These are phyloP conservation scores for Ogataea trehalophila DNA, from an alignment of 805 yeast genomes.

Conservation along the genomic window DNA sequence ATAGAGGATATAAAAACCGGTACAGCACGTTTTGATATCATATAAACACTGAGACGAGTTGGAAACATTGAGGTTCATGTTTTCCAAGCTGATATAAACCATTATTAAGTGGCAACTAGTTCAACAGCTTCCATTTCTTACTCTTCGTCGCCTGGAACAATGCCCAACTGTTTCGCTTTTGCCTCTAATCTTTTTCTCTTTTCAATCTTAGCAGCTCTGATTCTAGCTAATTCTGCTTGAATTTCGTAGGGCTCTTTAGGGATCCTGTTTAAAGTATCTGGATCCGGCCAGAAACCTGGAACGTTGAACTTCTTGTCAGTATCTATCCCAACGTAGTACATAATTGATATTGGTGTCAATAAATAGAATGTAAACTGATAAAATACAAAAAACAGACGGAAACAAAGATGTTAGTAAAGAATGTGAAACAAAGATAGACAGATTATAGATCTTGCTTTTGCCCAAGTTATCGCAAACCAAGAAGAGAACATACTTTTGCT, in stretches of 20 bases:
- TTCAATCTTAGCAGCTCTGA: constrained; percentile 69
- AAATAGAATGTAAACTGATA: constrained; percentile 73
- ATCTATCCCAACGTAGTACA: constrained; percentile 90
- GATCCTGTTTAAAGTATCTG: constrained; percentile 80
- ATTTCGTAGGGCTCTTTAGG: constrained; percentile 93
- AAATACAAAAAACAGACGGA: background rate
- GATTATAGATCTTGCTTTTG: too few relatives aligned
- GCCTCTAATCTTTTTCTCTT: constrained; percentile 71
- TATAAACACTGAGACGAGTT: too few relatives aligned
- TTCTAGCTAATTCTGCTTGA: constrained; percentile 84
- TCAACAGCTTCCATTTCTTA: constrained; percentile 7
- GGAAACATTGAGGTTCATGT: too few relatives aligned
- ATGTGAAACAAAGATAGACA: background rate
- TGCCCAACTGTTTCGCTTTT: constrained; percentile 64
- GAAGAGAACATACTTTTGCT: constrained; percentile 35
- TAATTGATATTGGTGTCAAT: constrained; percentile 80
- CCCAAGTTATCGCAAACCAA: too few relatives aligned
- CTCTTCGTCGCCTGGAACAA: constrained; percentile 46
- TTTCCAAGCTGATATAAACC: background rate
- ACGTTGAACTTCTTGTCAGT: constrained; percentile 85
- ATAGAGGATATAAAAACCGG: too few relatives aligned
- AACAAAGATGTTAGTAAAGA: background rate
- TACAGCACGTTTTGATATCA: too few relatives aligned
- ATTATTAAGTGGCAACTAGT: background rate
- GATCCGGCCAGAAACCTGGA: constrained; percentile 97